Evolutionary conservation across 1,284 basidiomycete genomes (phyloP).

Genomic region (Ceratobasidium sp.): DNA sequence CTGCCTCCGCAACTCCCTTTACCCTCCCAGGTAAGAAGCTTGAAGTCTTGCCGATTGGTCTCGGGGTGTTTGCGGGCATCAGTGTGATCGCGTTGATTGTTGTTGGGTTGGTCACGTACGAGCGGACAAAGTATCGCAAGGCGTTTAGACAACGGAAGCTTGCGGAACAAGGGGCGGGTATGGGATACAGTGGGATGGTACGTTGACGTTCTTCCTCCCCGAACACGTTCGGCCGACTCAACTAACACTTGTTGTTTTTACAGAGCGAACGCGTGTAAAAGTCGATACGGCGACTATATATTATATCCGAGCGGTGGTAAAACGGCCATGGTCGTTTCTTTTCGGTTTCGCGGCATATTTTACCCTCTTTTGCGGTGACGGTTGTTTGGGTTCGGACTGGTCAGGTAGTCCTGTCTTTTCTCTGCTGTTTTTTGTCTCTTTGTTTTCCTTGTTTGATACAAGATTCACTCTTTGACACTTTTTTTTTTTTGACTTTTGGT

Average conservation of each 20-base stretch:
- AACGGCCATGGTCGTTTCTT: neutral
- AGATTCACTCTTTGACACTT: slow-evolving; percentile 21
- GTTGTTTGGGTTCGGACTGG: neutral
- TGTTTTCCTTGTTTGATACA: slow-evolving; percentile 41
- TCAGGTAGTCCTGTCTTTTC: slow-evolving; percentile 10
- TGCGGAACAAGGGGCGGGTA: slow-evolving; percentile 70
- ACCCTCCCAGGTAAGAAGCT: slow-evolving; percentile 76
- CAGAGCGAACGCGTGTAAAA: slow-evolving; percentile 38
- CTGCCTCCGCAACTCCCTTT: slow-evolving; percentile 63
- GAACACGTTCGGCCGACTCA: neutral
- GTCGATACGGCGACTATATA: neutral
- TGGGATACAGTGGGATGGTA: slow-evolving; percentile 75
- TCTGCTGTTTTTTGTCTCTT: neutral
- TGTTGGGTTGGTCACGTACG: slow-evolving; percentile 84
- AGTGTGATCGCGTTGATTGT: slow-evolving; percentile 81
- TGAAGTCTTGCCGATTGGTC: slow-evolving; percentile 80
- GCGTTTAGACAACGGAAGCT: slow-evolving; percentile 81
- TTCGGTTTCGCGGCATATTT: neutral
- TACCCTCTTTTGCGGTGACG: neutral
- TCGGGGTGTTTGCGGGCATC: slow-evolving; percentile 84
- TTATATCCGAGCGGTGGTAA: too few species aligned
- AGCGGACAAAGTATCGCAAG: slow-evolving; percentile 84
- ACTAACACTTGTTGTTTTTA: neutral
- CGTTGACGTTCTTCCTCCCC: neutral
- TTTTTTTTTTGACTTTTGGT: slow-evolving; percentile 8